Base-by-base conservation (phyloP, 208 protist genomes). In the Leishmania martiniquensis region DNA sequence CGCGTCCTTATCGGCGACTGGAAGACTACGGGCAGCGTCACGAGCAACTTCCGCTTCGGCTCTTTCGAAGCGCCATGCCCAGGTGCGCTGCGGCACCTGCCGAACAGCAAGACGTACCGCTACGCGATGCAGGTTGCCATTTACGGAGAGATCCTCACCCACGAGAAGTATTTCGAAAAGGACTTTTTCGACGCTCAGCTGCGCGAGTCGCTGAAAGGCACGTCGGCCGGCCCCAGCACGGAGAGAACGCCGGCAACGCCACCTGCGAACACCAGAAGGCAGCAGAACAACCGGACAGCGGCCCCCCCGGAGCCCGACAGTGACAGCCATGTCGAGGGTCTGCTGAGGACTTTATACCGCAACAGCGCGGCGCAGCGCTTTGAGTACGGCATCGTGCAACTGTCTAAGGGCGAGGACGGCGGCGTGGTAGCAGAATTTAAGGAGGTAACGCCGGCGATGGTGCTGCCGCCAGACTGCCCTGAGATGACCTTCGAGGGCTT, bases 61-160 rank as follows among this genome's bases (percentile, higher is more conserved):
- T 83, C 77, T 54, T 97, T 93, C 72, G 93, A 97, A 60, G 85
- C 83, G 6, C 85, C 91, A 4, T 89, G 90, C 78, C 81, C 72
- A 0, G 91, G 90, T 44, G 93, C 87, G 76, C 83, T 97, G 57
- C 80, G 77, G 9, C 93, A 97, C 81, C 86, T 97, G 60, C 91
- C 93, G 34, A 97, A 97, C 78, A 91, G 59, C 76, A 95, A 95
- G 76, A 83, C 83, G 47, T 91, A 95, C 77, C 93, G 93, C 25
- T 96, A 97, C 83, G 91, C 93, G 0, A 89, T 97, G 89, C 93
- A 97, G 84, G 86, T 95, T 15, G 79, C 91, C 57, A 79, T 92
- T 34, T 97, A 97, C 76, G 91, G 93, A 22, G 85, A 89, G 76
- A 95, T 97, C 25, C 75, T 97, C 0, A 81, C 85, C 49, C 77